Evolutionary conservation across 257 asterid species (phyloP).

Genomic region (Nicotiana benthamiana): DNA sequence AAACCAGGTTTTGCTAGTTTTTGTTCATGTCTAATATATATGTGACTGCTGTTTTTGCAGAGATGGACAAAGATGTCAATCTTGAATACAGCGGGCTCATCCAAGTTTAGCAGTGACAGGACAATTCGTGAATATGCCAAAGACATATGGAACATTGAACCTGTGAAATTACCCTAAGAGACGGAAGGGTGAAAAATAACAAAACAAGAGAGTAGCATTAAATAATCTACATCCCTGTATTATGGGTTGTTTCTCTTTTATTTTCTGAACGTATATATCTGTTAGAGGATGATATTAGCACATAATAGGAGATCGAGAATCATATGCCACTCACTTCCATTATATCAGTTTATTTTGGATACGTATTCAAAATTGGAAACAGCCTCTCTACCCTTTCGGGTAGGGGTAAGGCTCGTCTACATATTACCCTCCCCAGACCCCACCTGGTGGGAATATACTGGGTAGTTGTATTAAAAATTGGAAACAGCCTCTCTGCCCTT

Average conservation of each 20-base stretch:
- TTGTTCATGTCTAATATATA: neutral
- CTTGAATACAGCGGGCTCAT: conserved; percentile 71
- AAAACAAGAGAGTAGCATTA: neutral
- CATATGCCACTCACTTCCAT: neutral
- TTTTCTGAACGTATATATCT: neutral
- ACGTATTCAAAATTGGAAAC: neutral
- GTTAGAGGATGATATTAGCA: neutral
- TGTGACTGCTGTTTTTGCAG: conserved; percentile 27
- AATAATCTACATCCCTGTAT: neutral
- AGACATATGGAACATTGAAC: conserved; percentile 66
- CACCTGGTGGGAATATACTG: no score
- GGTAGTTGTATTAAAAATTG: no score
- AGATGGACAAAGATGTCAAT: conserved; percentile 85
- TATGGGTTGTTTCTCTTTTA: neutral
- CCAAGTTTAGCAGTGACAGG: conserved; percentile 85
- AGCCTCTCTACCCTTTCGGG: no score
- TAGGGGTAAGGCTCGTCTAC: no score
- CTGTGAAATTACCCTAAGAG: conserved; percentile 27
- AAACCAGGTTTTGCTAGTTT: neutral
- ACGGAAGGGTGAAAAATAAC: neutral
- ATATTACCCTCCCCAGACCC: no score
- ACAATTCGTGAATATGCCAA: conserved; percentile 73
- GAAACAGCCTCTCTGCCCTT: no score
- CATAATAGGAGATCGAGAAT: neutral
- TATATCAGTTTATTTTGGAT: neutral